These are phyloP conservation scores for Hirschioporus abietinus DNA, from an alignment of 768 basidiomycete species.

Conservation along the genomic window DNA sequence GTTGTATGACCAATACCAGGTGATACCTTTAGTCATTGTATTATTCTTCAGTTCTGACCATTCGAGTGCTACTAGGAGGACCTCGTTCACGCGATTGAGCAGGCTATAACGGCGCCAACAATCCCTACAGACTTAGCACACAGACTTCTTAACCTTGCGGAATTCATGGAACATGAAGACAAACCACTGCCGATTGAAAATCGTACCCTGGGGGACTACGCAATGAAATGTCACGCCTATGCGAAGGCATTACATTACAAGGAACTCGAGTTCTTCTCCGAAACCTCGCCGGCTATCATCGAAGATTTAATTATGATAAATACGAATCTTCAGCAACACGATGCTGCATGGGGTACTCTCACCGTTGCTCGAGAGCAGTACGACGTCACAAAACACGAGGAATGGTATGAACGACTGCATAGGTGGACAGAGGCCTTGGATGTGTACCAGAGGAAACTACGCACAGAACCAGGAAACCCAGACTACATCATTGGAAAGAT, in stretches of 20 bases:
- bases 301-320: conserved; percentile 96
- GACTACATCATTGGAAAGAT: conserved; percentile 85
- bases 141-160: conserved; percentile 86
- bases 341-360: conserved; percentile 96
- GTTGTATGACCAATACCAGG: conserved; percentile 95
- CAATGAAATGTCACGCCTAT: conserved; percentile 88
- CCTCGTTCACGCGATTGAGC: conserved; percentile 84
- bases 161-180: conserved; percentile 99
- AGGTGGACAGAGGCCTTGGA: conserved; percentile 91
- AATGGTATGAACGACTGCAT: conserved; percentile 97
- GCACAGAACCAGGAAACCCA: conserved; percentile 67
- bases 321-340: conserved; percentile 92
- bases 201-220: conserved; percentile 88
- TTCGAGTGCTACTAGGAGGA: conserved; percentile 61
- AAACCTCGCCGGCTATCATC: conserved; percentile 85
- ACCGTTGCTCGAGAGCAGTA: conserved; percentile 86
- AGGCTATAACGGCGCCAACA: conserved; percentile 69
- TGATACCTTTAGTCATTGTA: conserved; percentile 22
- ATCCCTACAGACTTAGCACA: conserved; percentile 89
- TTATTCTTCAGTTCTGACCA: conserved; percentile 8
- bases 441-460: conserved; percentile 76
- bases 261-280: conserved; percentile 93
- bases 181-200: conserved; percentile 92
- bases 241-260: conserved; percentile 99
- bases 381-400: conserved; percentile 88